A percentile compares a stretch with the other conserved stretches of the same genome.
Evolutionary conservation across 352 stramenopile species (phyloP).

Genomic region (Pythium angustatum): DNA sequence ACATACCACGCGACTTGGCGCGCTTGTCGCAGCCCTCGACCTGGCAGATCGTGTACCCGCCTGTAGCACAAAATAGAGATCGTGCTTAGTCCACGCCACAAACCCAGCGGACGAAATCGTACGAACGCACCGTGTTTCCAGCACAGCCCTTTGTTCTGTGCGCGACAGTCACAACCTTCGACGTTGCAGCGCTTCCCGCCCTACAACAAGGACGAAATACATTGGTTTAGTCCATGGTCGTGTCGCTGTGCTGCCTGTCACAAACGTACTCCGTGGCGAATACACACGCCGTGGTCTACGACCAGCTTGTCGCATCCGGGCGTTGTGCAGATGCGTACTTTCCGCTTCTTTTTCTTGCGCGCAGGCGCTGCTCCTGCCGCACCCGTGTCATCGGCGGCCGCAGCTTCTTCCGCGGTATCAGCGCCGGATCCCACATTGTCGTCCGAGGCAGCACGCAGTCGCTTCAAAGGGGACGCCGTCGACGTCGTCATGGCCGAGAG

Average conservation of each 20-base stretch:
- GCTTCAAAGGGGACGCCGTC: too few species aligned
- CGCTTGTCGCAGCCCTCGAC: constrained; percentile 34
- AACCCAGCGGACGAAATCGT: too few species aligned
- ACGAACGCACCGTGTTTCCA: constrained; percentile 40
- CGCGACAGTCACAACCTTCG: constrained; percentile 51
- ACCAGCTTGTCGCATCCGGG: constrained; percentile 58
- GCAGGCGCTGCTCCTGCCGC: neutral
- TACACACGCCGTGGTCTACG: constrained; percentile 46
- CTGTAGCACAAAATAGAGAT: neutral
- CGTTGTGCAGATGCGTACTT: constrained; percentile 46
- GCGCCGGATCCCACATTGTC: too few species aligned
- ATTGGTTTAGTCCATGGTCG: too few species aligned
- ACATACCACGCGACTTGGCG: constrained; percentile 28
- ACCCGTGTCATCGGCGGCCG: neutral
- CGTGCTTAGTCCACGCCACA: too few species aligned
- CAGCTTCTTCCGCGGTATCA: neutral
- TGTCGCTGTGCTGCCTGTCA: too few species aligned
- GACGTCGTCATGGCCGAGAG: too few species aligned
- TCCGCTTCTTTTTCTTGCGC: constrained; percentile 41
- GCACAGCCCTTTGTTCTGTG: constrained; percentile 56
- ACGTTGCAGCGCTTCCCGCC: constrained; percentile 53
- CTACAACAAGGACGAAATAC: constrained; percentile 14
- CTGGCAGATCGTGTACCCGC: constrained; percentile 38
- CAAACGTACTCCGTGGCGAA: constrained; percentile 26
- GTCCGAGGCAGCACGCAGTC: too few species aligned